Base-by-base conservation (phyloP, 2,329 filamentous ascomycete species). In the Aureobasidium sp. region DNA sequence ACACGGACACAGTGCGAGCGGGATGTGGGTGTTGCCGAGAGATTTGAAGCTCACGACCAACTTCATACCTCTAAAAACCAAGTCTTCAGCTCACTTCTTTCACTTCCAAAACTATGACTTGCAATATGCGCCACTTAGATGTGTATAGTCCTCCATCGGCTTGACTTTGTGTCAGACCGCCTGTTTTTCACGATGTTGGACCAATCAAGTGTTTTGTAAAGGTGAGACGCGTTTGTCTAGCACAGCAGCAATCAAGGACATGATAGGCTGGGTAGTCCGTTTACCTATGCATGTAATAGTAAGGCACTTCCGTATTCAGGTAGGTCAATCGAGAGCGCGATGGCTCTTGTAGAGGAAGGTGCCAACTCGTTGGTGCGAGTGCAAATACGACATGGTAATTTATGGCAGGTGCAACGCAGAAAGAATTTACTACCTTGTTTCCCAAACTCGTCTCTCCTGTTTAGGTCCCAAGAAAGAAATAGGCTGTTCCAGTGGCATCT, bases 21-120 rank as follows among this genome's bases (percentile, higher is more conserved):
- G 30, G 42, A 48, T 58, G 42, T 47, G 42, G 54, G n/a, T 58
- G 42, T 58, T 58, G 54, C 41, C 54, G 42, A 57, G 42, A 57
- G 29, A 42, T 44, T 55, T 36, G 53, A 57, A 45, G 37, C 16
- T 54, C 10, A 30, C 41, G 13, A 3, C 34, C 53, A 36, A 45
- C 53, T 39, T 57, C 53, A 57, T 15, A 13, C 30, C 39, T 36
- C 8, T 29, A 32, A 16, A 16, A 25, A 32, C 27, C 15, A 41
- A 29, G 37, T 53, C 49, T 29, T 37, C 49, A 16, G 5, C 13
- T 25, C 3, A 9, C 34, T 7, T 4, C 21, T 25, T 16, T 27
- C 9, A 36, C 48, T 21, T 36, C 9, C 25, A n/a, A 29, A 36
- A 53, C 13, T 11, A 10, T 39, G n/a, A 44, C 21, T 44, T 27